Conservation (phyloP, 495 filamentous ascomycete genomes). For the Penicillium simplicissimum region DNA sequence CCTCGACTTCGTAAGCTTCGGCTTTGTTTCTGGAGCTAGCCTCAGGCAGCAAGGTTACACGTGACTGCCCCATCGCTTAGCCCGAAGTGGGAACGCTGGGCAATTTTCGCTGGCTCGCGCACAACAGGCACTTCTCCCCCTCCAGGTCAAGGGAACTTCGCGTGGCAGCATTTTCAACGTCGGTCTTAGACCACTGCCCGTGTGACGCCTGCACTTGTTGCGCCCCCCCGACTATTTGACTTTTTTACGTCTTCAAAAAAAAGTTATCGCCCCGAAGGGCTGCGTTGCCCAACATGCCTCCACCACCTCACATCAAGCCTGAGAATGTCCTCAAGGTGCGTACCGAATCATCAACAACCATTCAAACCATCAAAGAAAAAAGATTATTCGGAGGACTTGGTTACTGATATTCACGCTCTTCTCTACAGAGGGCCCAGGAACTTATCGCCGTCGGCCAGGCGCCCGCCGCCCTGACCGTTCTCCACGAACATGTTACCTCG, state of each 20-base stretch:
- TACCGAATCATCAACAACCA: constrained; percentile 11
- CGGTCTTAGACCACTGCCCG: constrained; percentile 29
- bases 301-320: constrained; percentile 92
- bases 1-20: no score
- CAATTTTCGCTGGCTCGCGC: constrained; percentile 45
- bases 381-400: not conserved
- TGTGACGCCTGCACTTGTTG: constrained; percentile 19
- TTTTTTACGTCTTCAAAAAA: constrained; percentile 7
- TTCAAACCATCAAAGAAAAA: not conserved
- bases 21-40: not conserved
- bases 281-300: constrained; percentile 74
- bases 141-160: constrained; percentile 38
- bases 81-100: constrained; percentile 39
- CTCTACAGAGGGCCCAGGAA: constrained; percentile 82
- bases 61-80: constrained; percentile 45
- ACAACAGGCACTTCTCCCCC: constrained; percentile 41
- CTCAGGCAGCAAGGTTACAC: constrained; percentile 21
- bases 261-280: constrained; percentile 29
- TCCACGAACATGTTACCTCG: constrained; percentile 98
- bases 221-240: constrained; percentile 1
- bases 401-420: not conserved
- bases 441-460: constrained; percentile 96
- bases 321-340: constrained; percentile 95
- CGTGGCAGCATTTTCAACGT: constrained; percentile 43
- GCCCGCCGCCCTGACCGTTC: constrained; percentile 84